Evolutionary conservation across 2,329 filamentous ascomycete species (phyloP).

Genomic region (Harringtonia lauricola): DNA sequence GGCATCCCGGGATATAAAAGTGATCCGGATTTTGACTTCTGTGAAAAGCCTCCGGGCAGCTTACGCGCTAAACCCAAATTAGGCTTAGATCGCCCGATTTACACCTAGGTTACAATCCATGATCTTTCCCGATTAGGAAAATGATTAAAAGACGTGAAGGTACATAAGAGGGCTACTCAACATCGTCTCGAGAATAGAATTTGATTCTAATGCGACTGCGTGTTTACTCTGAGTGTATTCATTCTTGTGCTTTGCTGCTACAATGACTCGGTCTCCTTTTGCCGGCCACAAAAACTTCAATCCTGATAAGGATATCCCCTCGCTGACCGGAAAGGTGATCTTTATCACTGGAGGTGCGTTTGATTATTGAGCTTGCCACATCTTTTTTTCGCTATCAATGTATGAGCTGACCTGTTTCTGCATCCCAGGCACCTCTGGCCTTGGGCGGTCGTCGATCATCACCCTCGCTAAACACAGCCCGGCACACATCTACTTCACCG

Average conservation of each 20-base stretch:
- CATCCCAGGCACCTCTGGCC: constrained; percentile 26
- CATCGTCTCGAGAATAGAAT: no score
- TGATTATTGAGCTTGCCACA: no score
- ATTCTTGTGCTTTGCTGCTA: no score
- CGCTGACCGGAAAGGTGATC: constrained; percentile 28
- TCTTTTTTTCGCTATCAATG: neutral
- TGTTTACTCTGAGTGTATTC: no score
- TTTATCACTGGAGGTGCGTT: constrained; percentile 31
- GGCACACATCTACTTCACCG: constrained; percentile 19
- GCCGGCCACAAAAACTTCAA: constrained; percentile 15
- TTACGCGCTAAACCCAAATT: no score
- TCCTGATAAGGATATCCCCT: constrained; percentile 24
- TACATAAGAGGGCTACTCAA: no score
- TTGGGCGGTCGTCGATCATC: constrained; percentile 33
- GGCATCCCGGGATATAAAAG: no score
- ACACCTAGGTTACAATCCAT: neutral
- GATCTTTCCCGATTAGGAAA: neutral
- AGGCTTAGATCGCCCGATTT: no score
- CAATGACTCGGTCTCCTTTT: neutral
- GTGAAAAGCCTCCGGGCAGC: neutral
- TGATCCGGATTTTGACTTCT: no score
- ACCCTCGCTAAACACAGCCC: constrained; percentile 28
- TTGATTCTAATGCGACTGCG: no score
- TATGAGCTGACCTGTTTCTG: neutral
- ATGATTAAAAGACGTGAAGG: neutral